Evolutionary conservation across 164 flowering plant genomes (phyloP).

Genomic region (Vitis rotundifolia): DNA sequence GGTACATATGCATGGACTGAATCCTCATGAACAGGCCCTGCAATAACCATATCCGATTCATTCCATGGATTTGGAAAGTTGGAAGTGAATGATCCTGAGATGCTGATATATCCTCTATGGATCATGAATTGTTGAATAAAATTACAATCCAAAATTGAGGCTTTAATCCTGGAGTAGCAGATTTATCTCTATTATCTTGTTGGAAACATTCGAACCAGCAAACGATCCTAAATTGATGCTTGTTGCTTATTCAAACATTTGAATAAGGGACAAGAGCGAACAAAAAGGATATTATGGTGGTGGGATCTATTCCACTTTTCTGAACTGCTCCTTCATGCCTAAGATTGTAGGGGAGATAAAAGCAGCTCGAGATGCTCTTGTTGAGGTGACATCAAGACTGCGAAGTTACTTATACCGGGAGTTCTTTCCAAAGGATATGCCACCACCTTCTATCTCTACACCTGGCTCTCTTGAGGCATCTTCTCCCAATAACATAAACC

Average conservation of each 20-base stretch:
- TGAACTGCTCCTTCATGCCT: slow-evolving; percentile 1
- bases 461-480: slow-evolving; percentile 37
- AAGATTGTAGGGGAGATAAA: slow-evolving; percentile 94
- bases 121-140: neutral
- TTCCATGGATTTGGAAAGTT: neutral
- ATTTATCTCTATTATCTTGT: too few species aligned
- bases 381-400: slow-evolving; percentile 80
- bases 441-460: slow-evolving; percentile 31
- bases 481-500: slow-evolving; percentile 38
- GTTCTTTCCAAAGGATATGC: slow-evolving; percentile 52
- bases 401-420: slow-evolving; percentile 67
- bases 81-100: neutral
- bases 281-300: too few species aligned
- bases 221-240: too few species aligned
- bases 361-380: slow-evolving; percentile 87
- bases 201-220: too few species aligned
- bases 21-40: neutral
- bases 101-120: neutral
- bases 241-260: too few species aligned
- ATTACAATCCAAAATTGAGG: too few species aligned
- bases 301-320: neutral
- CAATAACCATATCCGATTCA: neutral
- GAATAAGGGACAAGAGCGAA: too few species aligned
- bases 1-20: neutral
- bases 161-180: too few species aligned